Base-by-base conservation (phyloP, 306 rosid species). In the Sechiopsis laciniata region DNA sequence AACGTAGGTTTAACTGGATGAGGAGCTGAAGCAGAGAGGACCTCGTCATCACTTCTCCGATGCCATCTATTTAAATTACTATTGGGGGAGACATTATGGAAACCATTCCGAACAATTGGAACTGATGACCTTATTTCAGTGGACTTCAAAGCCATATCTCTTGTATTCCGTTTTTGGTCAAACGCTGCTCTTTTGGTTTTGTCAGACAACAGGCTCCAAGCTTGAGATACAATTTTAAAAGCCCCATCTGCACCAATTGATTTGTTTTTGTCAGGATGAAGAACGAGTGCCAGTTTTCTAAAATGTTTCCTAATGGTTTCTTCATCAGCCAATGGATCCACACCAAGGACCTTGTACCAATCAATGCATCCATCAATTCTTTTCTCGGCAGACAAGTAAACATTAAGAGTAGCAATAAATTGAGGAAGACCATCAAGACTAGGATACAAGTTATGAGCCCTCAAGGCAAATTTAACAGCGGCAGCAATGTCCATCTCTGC, bases 231-330 rank as follows among this genome's bases (percentile, higher is more conserved):
- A 68, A 90, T 83, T 75, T 73, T 81, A 84, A 90, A 93, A 51
- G 98, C 98, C 55, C 84, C 91, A 15, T 82, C 87, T 0, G 94
- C 96, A 29, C 97, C 98, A 7, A 80, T 80, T 2, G 98, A 87
- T 78, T 87, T 88, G 77, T 93, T 93, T 82, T 82, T 87, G 52
- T 88, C 97, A 6, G 96, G 98, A 73, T 90, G 96, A 73, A 90
- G 81, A 66, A 42, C 12, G 42, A 84, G 83, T 69, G 90, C 91
- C 75, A 88, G 74, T 73, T 79, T 85, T 81, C 81, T 81, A 65
- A 80, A 93, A 13, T 68, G 77, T 60, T 74, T 87, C 63, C 90
- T 87, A 74, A 90, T 85, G 55, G 87, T 86, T 75, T 78, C 83
- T 7, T 80, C 87, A 79, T 88, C 81, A 42, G 90, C 89, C 62